Base-by-base conservation (phyloP, 2,329 filamentous ascomycete species). In the Claviceps capensis region DNA sequence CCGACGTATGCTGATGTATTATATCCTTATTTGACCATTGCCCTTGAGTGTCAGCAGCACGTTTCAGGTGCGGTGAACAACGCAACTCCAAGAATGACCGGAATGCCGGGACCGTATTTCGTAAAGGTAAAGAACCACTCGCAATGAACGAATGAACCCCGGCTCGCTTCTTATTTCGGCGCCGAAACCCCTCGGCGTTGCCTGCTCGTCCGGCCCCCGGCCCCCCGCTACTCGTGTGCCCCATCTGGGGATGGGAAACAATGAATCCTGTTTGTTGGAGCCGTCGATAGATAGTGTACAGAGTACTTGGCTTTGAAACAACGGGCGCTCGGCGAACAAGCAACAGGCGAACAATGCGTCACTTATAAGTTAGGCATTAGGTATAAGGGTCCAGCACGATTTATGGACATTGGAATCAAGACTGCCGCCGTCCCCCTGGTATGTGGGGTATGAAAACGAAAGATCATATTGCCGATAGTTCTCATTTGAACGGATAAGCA, bases 291-390 rank as follows among this genome's bases (percentile, higher is more conserved):
- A 43, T 22, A 16, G 2, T 22, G 40, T 17, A 34, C 30, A 34
- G 30, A 34, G 3, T 41, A 41, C n/a, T 6, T 26, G 13, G 22
- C 43, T 43, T 52, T 48, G 45, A 48, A 52, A 52, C 45, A 52
- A 11, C 6, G 17, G 45, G 13, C 19, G 17, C 17, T 5, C 45
- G 30, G 30, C 30, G 30, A 44, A 42, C 49, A 45, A 50, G 41
- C 17, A 38, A 6, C 34, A 26, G 14, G 49, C 50, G 50, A 23
- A 47, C 45, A 41, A 45, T 52, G 50, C 49, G 43, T 11, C 30
- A 34, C 30, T 34, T 34, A 34, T 34, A 34, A 34, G 30, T 34
- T 34, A 34, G 6, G 6, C 8, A 14, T 40, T 16, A n/a, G 40
- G 17, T 14, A 16, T 38, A 52, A 34, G 45, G 37, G 43, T 22